Evolutionary conservation across 495 filamentous ascomycete genomes (phyloP).

Genomic region (Niebla homalea): DNA sequence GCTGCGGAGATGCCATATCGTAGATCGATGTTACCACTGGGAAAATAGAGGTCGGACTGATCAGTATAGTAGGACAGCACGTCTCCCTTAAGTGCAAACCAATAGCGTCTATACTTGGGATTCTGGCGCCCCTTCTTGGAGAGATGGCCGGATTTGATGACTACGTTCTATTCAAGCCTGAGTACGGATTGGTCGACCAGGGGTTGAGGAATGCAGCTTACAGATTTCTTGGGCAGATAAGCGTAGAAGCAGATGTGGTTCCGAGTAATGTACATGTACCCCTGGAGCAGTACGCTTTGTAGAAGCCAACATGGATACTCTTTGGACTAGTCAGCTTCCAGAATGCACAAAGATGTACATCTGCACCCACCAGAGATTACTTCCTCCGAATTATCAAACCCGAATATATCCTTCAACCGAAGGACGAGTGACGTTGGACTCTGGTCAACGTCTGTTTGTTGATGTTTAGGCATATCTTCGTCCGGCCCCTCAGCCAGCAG

Average conservation of each 20-base stretch:
- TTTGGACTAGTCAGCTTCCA: constrained; percentile 15
- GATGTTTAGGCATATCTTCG: constrained; percentile 10
- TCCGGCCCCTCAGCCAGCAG: constrained; percentile 9
- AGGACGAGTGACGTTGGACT: constrained; percentile 39
- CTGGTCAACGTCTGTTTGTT: constrained; percentile 13
- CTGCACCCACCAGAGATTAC: constrained; percentile 54
- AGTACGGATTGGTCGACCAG: constrained; percentile 12
- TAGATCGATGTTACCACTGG: constrained; percentile 80
- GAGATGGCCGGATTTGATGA: constrained; percentile 79
- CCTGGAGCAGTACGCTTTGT: constrained; percentile 83
- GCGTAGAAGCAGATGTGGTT: constrained; percentile 95
- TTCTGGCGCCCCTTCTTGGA: constrained; percentile 82
- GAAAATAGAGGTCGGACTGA: constrained; percentile 79
- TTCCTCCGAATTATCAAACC: constrained; percentile 68
- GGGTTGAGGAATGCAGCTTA: constrained; percentile 25
- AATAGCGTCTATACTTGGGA: constrained; percentile 82
- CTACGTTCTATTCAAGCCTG: constrained; percentile 41
- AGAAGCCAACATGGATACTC: constrained; percentile 94
- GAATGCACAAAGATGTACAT: constrained; percentile 3
- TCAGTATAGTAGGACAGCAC: constrained; percentile 87
- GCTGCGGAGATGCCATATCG: constrained; percentile 81
- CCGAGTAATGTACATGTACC: constrained; percentile 92
- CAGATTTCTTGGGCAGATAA: constrained; percentile 81
- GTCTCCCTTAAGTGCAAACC: constrained; percentile 92
- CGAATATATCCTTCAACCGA: constrained; percentile 77